A percentile compares a stretch with the other conserved stretches of the same genome.
These are phyloP conservation scores for Debaryomyces psychrophilus DNA, from an alignment of 1,139 yeast genomes.

Conservation along the genomic window DNA sequence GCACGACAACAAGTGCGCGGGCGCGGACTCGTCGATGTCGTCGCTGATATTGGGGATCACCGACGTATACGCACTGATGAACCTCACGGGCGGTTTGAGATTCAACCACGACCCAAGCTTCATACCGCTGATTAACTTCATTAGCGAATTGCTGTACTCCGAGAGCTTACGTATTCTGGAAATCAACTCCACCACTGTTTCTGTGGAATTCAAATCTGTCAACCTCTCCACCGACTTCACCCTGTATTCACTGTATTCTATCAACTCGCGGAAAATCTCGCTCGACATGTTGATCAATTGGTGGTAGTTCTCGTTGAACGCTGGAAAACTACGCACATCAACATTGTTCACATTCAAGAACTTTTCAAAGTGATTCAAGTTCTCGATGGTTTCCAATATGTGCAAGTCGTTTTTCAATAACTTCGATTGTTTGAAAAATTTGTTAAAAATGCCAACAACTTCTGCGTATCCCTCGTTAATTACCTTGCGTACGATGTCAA, in stretches of 20 bases:
- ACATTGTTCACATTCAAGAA: constrained; percentile 18
- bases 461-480: constrained; percentile 27
- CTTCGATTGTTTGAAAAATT: constrained; percentile 16
- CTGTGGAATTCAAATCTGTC: constrained; percentile 68
- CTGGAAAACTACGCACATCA: constrained; percentile 13
- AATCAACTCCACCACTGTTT: constrained; percentile 65
- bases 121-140: constrained; percentile 53
- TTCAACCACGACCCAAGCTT: constrained; percentile 75
- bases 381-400: constrained; percentile 50
- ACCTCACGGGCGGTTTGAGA: constrained; percentile 50
- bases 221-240: constrained; percentile 46
- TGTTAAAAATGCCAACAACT: constrained; percentile 19
- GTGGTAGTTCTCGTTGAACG: constrained; percentile 18
- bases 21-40: constrained; percentile 38
- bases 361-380: constrained; percentile 27
- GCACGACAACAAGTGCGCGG: constrained; percentile 58
- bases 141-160: constrained; percentile 60
- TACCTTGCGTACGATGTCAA: constrained; percentile 26
- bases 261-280: constrained; percentile 58
- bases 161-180: constrained; percentile 65
- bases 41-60: constrained; percentile 39
- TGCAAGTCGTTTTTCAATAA: constrained; percentile 34
- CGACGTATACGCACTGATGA: constrained; percentile 53
- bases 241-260: constrained; percentile 56
- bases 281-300: constrained; percentile 26